Evolutionary conservation across 1,139 yeast genomes (phyloP), one percentile per base, ranked within the genome.

Genomic region (Maudiozyma humilis): DNA sequence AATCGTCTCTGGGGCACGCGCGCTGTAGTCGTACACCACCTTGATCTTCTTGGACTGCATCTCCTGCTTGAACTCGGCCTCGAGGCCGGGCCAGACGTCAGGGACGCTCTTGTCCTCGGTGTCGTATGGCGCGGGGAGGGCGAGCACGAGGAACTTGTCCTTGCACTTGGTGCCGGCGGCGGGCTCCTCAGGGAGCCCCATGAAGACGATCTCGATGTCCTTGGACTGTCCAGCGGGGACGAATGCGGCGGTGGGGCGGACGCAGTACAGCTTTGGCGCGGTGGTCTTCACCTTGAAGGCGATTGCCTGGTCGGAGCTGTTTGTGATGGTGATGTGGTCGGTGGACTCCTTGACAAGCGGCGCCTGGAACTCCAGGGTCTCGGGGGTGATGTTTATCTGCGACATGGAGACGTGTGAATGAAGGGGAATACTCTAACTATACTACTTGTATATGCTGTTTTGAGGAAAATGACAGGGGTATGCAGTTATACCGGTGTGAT

Each of bases 281-380:
- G 98, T 91, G 39, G 98, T 91, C 69, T 89, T 91, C 59, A 91
- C 96, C 70, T 91, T 91, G 73, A 86, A 91, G 18, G 95, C 96
- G 36, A 82, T 72, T 33, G 76, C 68, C 42, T 66, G 65, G 23
- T 68, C 63, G 17, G 84, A 66, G 44, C 75, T 73, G 68, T 89
- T 89, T 48, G 75, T 71, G 55, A 89, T 76, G 43, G 73, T 69
- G 59, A 88, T 75, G 51, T 74, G 70, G 61, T 79, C 82, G 18
- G 89, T 79, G 41, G 82, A 74, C 53, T 82, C 79, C 53, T 76
- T 72, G 56, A 82, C 77, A 63, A 85, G 81, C 38, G 94, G 87
- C 31, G 67, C 81, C 59, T 75, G 75, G 65, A 82, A 84, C 66
- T 80, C 87, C 53, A 64, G 49, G 31, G 62, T 50, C 37, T 54